Evolutionary conservation across 2,329 filamentous ascomycete species (phyloP), one percentile per base, ranked within the genome.

Genomic region (Fusarium illudens): DNA sequence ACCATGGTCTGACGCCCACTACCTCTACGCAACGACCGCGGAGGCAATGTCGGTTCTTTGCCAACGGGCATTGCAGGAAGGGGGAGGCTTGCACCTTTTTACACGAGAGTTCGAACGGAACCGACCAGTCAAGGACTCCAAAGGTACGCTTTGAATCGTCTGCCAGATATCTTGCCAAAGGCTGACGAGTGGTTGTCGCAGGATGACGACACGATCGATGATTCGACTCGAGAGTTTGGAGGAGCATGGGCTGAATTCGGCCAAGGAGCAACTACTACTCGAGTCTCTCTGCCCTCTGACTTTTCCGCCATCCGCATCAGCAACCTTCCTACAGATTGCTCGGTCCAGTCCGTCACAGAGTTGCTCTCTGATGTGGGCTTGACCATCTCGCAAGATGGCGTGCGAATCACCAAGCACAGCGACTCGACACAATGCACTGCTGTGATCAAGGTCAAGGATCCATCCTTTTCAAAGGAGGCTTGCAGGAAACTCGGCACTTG

Each of bases 281-380:
- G 74, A 19, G 59, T 79, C 3, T 70, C 68, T 4, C 68, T 80
- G 7, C 64, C 73, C 3, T 77, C 78, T 0, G 80, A 82, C 65
- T 79, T 77, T 52, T 80, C 79, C 1, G 74, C 77, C 1, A 71
- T 79, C 29, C 77, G 74, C 6, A 72, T 81, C 42, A 70, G 55
- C 20, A 64, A 69, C 7, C 72, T 81, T 0, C 76, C 76, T 0
- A 27, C 1, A 3, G 39, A 50, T 4, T 75, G 61, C 42, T 68
- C 72, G 0, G 42, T 30, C 1, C 17, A 8, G 2, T 68, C 63
- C 2, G 71, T 80, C 2, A 33, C 30, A 2, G 30, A 20, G 0
- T 19, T 78, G 0, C 61, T 81, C 5, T 54, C 49, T 1, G 33
- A 60, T 1, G 25, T 63, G 9, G 58, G 57, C 0, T 19, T 66